These are phyloP conservation scores for Clohesyomyces aquaticus DNA, from an alignment of 495 filamentous ascomycete genomes.

Conservation along the genomic window DNA sequence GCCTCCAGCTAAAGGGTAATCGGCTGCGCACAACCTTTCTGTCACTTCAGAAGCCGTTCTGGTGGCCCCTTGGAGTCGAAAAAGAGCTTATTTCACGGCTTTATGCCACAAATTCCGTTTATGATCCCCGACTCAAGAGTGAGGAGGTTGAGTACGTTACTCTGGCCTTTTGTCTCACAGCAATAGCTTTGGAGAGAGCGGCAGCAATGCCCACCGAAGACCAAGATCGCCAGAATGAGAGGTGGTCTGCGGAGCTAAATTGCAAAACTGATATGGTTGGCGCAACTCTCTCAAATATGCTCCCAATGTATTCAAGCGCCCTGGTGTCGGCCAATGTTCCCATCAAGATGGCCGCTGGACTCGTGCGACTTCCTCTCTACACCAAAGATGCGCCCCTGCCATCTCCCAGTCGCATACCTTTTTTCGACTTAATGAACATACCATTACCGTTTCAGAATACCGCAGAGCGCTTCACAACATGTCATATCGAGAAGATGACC, in stretches of 20 bases:
- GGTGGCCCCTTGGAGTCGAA: neutral
- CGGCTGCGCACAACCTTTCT: neutral
- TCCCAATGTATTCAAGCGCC: too few relatives aligned
- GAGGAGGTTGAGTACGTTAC: neutral
- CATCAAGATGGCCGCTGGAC: neutral
- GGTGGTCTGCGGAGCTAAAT: neutral
- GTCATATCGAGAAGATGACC: slow-evolving; percentile 9
- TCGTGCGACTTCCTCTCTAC: neutral
- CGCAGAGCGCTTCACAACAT: neutral
- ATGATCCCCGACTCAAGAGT: too few relatives aligned
- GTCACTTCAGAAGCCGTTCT: neutral
- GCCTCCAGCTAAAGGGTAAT: too few relatives aligned
- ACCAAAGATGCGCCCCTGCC: neutral
- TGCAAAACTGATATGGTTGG: neutral
- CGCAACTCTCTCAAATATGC: neutral
- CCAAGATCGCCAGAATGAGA: too few relatives aligned
- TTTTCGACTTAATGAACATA: neutral
- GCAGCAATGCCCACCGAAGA: too few relatives aligned
- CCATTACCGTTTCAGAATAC: neutral
- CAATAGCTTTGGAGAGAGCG: neutral
- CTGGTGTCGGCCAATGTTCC: neutral
- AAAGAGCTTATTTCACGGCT: neutral
- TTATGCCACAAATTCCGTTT: too few relatives aligned
- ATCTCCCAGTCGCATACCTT: neutral
- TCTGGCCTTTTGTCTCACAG: neutral